A percentile compares a stretch with the other conserved stretches of the same genome.
These are phyloP conservation scores for Aspergillus uvarum DNA, from an alignment of 2,329 filamentous ascomycete genomes.

Conservation along the genomic window DNA sequence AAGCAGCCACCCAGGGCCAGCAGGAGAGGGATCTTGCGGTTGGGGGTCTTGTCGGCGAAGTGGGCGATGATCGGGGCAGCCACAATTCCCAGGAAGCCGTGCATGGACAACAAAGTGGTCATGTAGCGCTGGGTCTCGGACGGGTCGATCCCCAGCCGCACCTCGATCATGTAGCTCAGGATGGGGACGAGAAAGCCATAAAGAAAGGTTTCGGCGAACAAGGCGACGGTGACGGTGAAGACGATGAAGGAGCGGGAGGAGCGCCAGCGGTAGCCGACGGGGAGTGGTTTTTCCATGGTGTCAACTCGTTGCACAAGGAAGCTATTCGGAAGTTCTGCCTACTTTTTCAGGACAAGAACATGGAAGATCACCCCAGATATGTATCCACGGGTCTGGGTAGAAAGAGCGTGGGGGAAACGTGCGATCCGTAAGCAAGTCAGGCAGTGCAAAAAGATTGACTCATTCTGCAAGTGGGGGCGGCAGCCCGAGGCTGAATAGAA, in stretches of 20 bases:
- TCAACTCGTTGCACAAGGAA: too few relatives aligned
- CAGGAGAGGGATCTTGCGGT: constrained; percentile 25
- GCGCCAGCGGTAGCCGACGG: constrained; percentile 17
- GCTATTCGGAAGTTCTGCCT: too few relatives aligned
- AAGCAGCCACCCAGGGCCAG: constrained; percentile 26
- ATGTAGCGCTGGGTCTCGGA: constrained; percentile 27
- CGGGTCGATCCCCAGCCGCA: constrained; percentile 25
- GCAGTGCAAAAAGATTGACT: too few relatives aligned
- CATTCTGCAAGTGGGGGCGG: too few relatives aligned
- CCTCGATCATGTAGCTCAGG: constrained; percentile 33
- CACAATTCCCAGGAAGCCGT: constrained; percentile 27
- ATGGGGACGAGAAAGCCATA: constrained; percentile 37
- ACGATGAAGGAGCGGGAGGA: constrained; percentile 18
- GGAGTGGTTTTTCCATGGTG: not conserved
- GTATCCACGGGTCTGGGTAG: too few relatives aligned
- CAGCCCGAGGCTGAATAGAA: too few relatives aligned
- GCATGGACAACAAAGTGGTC: constrained; percentile 24
- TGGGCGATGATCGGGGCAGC: constrained; percentile 28
- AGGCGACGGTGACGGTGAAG: constrained; percentile 10
- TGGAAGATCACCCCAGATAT: not conserved
- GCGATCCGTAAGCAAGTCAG: too few relatives aligned
- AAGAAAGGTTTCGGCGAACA: constrained; percentile 33
- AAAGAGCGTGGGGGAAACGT: too few relatives aligned
- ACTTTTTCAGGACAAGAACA: not conserved
- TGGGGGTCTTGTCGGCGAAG: constrained; percentile 29